phyloP scores from a whole-genome alignment of 2,329 filamentous ascomycete species.

The Thermoascus crustaceus region DNA sequence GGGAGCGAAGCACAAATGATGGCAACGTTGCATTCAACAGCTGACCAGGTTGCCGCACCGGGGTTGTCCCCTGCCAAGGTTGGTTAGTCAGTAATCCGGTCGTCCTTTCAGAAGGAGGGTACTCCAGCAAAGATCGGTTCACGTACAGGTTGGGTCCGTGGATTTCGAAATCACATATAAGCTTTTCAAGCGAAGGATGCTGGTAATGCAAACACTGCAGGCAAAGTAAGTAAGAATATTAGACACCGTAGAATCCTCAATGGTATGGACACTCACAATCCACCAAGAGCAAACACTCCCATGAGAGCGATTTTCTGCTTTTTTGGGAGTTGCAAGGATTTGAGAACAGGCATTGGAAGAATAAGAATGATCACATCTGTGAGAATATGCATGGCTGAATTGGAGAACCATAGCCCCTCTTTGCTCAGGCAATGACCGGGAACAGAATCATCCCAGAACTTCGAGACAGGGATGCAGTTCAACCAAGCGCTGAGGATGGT shows the following conservation, averaged over 20 bases:
- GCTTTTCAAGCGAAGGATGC: constrained; percentile 26
- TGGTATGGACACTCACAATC: constrained; percentile 27
- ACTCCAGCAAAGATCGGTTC: background rate
- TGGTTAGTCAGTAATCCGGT: background rate
- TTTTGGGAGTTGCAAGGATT: constrained; percentile 30
- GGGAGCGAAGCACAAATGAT: constrained; percentile 25
- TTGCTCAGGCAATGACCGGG: constrained; percentile 31
- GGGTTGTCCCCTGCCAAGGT: constrained; percentile 4
- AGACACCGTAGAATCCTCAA: background rate
- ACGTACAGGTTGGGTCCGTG: constrained; percentile 22
- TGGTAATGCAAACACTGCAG: constrained; percentile 33
- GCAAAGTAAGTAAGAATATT: constrained; percentile 12
- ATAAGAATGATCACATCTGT: constrained; percentile 36
- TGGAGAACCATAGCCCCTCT: constrained; percentile 36
- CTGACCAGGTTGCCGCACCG: constrained; percentile 28
- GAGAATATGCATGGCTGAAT: constrained; percentile 34
- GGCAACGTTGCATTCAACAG: constrained; percentile 22
- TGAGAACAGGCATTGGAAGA: constrained; percentile 36
- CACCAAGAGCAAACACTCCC: constrained; percentile 35
- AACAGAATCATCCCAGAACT: constrained; percentile 20
- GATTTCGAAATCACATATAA: constrained; percentile 21
- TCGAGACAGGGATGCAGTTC: constrained; percentile 22
- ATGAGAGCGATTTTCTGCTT: constrained; percentile 34
- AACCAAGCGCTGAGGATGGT: constrained; percentile 24
- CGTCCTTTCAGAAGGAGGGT: background rate